Percentiles rank a stretch among this genome's conserved stretches.
These are phyloP conservation scores for Nicotiana obtusifolia DNA, from an alignment of 257 asterid genomes.

Conservation along the genomic window DNA sequence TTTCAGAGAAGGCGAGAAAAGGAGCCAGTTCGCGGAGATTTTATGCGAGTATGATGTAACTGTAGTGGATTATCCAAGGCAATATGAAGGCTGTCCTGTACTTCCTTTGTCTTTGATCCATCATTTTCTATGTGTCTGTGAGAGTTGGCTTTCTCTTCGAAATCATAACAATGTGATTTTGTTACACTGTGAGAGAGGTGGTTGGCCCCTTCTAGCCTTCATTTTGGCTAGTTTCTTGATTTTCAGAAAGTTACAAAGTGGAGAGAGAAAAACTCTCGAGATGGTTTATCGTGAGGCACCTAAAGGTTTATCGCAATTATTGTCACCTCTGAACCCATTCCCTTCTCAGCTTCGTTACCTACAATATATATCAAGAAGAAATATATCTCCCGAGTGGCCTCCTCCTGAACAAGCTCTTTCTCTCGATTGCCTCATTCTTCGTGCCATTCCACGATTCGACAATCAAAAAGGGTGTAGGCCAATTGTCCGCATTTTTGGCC, in stretches of 20 bases:
- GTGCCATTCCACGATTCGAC: conserved; percentile 85
- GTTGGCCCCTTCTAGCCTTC: conserved; percentile 85
- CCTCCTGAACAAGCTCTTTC: conserved; percentile 94
- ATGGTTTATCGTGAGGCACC: conserved; percentile 94
- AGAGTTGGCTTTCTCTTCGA: conserved; percentile 84
- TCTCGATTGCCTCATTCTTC: conserved; percentile 86
- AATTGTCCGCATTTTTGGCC: conserved; percentile 76
- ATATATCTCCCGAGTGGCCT: conserved; percentile 90
- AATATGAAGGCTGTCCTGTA: conserved; percentile 96
- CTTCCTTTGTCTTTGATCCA: conserved; percentile 82
- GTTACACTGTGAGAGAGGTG: conserved; percentile 96
- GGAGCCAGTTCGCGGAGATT: conserved; percentile 83
- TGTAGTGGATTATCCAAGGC: conserved; percentile 93
- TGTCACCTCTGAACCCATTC: conserved; percentile 88
- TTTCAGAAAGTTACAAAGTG: conserved; percentile 66
- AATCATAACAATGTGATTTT: conserved; percentile 76
- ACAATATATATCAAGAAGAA: conserved; percentile 86
- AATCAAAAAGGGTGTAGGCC: conserved; percentile 93
- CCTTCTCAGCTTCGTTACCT: conserved; percentile 95
- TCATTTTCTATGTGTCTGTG: conserved; percentile 84
- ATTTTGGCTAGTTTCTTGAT: conserved; percentile 82
- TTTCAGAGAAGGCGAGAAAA: conserved; percentile 92
- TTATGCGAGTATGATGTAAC: conserved; percentile 84
- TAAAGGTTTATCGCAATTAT: conserved; percentile 75
- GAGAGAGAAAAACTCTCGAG: conserved; percentile 82